Base-by-base conservation (phyloP, 2,329 filamentous ascomycete species). In the Trichoderma simmonsii region DNA sequence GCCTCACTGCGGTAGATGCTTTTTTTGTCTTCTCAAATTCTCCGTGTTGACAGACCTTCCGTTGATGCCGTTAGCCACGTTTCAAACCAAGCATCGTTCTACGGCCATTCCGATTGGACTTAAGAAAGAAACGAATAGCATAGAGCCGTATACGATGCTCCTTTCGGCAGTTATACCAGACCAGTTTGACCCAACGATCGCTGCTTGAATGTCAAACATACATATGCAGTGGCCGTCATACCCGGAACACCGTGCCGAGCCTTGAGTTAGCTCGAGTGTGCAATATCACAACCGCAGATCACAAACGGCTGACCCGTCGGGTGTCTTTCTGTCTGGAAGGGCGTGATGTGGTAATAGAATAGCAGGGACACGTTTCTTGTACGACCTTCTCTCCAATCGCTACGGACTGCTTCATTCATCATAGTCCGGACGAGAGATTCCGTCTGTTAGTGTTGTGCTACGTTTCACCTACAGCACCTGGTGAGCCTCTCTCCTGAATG, bases 101-200 rank as follows among this genome's bases (percentile, higher is more conserved):
- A 43, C 65, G 65, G 65, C 34, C 54, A 43, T n/a, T 24, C 65
- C 65, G 65, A 60, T 68, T 39, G 64, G 64, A 3, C 26, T 39
- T 21, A 0, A 1, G 21, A 30, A 28, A 28, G 18, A 65, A 34
- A 34, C 48, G 28, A 54, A 54, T 24, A n/a, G 39, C 39, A 43
- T n/a, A 43, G 15, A 6, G 48, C 21, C 26, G 51, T 34, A 28
- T 63, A 64, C 26, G 24, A 28, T 5, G 18, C 15, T 57, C 14
- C 32, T 8, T 3, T n/a, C 34, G n/a, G 18, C 12, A 32, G 24
- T 48, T 28, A 39, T n/a, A 4, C 9, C 6, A 30, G 14, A 18
- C n/a, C 2, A 30, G 24, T 32, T 15, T 65, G 57, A 34, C 43
- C 43, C 3, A 54, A 32, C 15, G 9, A 24, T 26, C 1, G 5